Percentiles rank a stretch among this genome's conserved stretches.
These are phyloP conservation scores for Penicillium sp. DNA, from an alignment of 2,329 filamentous ascomycete genomes.

Conservation along the genomic window DNA sequence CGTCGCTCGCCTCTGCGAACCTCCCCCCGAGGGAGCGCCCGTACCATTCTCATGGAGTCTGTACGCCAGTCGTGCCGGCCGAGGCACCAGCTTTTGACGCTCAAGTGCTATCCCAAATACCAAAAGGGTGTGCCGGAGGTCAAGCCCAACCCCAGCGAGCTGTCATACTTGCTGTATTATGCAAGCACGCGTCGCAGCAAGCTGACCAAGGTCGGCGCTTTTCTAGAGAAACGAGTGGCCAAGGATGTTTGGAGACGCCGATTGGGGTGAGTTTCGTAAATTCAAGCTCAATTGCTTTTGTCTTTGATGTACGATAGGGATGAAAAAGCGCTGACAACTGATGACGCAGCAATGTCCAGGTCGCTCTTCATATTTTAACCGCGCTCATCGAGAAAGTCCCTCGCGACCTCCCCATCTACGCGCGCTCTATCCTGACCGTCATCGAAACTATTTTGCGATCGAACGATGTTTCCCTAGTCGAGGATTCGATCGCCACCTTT, in stretches of 20 bases:
- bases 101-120: constrained; percentile 94
- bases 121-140: constrained; percentile 89
- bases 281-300: background rate
- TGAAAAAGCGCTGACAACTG: constrained; percentile 7
- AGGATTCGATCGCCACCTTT: constrained; percentile 83
- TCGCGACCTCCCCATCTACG: constrained; percentile 86
- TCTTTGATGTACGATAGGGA: background rate
- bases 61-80: constrained; percentile 68
- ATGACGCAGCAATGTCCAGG: constrained; percentile 73
- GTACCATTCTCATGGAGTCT: constrained; percentile 49
- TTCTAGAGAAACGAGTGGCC: constrained; percentile 90
- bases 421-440: constrained; percentile 78
- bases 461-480: constrained; percentile 86
- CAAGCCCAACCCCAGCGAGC: constrained; percentile 92
- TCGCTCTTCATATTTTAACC: constrained; percentile 87
- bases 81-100: constrained; percentile 92
- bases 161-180: constrained; percentile 96
- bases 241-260: constrained; percentile 86
- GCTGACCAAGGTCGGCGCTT: constrained; percentile 91
- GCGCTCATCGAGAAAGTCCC: constrained; percentile 91
- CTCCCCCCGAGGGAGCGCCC: constrained; percentile 6
- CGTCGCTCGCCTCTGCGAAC: constrained; percentile 6
- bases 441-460: constrained; percentile 79
- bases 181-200: constrained; percentile 91
- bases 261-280: constrained; percentile 67